These are phyloP conservation scores for Yarrowia deformans DNA, from an alignment of 805 yeast species.

Conservation along the genomic window DNA sequence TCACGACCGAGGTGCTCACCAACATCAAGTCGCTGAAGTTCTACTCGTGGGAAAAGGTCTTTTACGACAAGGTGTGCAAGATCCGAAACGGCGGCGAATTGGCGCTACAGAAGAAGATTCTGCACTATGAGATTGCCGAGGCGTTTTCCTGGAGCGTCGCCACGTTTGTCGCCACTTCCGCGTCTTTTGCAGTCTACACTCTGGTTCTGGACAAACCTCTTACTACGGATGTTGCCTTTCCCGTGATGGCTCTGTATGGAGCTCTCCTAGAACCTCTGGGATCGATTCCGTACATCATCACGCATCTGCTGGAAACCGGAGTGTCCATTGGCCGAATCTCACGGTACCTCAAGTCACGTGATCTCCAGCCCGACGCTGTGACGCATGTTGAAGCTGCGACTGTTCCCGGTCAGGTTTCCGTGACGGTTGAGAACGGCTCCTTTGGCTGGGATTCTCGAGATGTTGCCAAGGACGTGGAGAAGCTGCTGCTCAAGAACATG, in stretches of 20 bases:
- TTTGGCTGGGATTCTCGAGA: slow-evolving; percentile 56
- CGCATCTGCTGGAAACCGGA: slow-evolving; percentile 48
- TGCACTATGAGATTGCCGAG: slow-evolving; percentile 64
- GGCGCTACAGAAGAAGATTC: slow-evolving; percentile 74
- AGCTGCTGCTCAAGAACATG: slow-evolving; percentile 52
- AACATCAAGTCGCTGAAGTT: slow-evolving; percentile 90
- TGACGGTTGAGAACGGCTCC: slow-evolving; percentile 42
- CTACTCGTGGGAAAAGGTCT: slow-evolving; percentile 95
- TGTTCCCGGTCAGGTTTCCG: slow-evolving; percentile 64
- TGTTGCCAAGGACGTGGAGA: slow-evolving; percentile 48
- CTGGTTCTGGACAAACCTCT: slow-evolving; percentile 68
- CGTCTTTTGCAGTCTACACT: slow-evolving; percentile 85
- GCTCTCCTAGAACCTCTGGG: slow-evolving; percentile 59
- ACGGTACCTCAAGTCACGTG: slow-evolving; percentile 55
- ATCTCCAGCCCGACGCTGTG: slow-evolving; percentile 56
- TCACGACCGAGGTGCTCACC: slow-evolving; percentile 83
- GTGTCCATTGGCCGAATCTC: slow-evolving; percentile 58
- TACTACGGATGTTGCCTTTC: slow-evolving; percentile 85
- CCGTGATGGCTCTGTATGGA: slow-evolving; percentile 62
- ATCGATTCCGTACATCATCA: slow-evolving; percentile 59
- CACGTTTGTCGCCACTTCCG: slow-evolving; percentile 87
- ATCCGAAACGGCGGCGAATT: slow-evolving; percentile 91
- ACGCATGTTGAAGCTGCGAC: slow-evolving; percentile 43
- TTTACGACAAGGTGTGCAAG: slow-evolving; percentile 70
- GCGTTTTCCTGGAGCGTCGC: slow-evolving; percentile 82